Evolutionary conservation across 805 yeast species (phyloP).

Genomic region (Kodamaea kakaduensis): DNA sequence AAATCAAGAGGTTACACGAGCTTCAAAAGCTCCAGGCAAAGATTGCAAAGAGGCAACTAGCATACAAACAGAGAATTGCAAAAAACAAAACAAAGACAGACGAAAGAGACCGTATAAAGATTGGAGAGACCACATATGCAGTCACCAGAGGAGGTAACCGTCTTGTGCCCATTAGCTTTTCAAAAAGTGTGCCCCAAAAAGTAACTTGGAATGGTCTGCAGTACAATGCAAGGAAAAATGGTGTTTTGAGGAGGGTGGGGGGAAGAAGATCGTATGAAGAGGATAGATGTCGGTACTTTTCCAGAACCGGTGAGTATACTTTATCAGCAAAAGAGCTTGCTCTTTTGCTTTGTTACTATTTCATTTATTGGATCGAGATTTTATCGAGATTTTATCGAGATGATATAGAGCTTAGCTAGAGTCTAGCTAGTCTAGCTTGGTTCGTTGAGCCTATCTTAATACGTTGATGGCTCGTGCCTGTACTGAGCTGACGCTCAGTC

Average conservation of each 20-base stretch:
- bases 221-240: constrained; percentile 24
- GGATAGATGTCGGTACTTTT: constrained; percentile 33
- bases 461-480: no score
- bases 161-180: constrained; percentile 35
- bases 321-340: no score
- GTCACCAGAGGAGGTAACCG: constrained; percentile 36
- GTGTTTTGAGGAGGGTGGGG: constrained; percentile 20
- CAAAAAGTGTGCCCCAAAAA: constrained; percentile 10
- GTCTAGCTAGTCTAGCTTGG: no score
- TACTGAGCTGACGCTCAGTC: no score
- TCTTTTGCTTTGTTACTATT: no score
- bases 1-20: constrained; percentile 13
- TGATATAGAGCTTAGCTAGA: not conserved
- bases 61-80: constrained; percentile 13
- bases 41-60: constrained; percentile 16
- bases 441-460: no score
- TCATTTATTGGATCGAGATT: no score
- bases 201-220: constrained; percentile 30
- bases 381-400: no score
- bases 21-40: constrained; percentile 10
- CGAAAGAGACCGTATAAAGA: constrained; percentile 41
- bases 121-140: constrained; percentile 44
- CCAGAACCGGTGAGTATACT: constrained; percentile 35
- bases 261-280: constrained; percentile 14
- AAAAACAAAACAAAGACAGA: constrained; percentile 36